These are phyloP conservation scores for Gliomastix tumulicola DNA, from an alignment of 2,329 filamentous ascomycete genomes.

Conservation along the genomic window DNA sequence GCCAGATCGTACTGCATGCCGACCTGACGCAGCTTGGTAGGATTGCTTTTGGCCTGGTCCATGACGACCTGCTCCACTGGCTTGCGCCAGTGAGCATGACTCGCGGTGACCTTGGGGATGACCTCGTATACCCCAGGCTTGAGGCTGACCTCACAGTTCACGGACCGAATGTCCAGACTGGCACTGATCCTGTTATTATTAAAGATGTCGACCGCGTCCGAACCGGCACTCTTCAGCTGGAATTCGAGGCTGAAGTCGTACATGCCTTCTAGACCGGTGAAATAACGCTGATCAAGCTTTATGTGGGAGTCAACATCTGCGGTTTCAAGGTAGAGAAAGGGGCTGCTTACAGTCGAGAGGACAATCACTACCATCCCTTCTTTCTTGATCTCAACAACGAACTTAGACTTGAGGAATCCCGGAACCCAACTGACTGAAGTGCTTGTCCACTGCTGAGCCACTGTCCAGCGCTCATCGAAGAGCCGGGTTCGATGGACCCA, in stretches of 20 bases:
- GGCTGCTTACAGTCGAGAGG: constrained; percentile 23
- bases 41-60: constrained; percentile 31
- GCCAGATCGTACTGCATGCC: constrained; percentile 56
- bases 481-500: constrained; percentile 37
- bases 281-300: constrained; percentile 38
- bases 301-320: constrained; percentile 3
- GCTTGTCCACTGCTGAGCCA: constrained; percentile 35
- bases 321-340: too few relatives aligned
- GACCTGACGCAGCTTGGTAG: constrained; percentile 57
- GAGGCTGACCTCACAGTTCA: constrained; percentile 62
- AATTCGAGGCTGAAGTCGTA: constrained; percentile 36
- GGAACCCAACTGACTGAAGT: constrained; percentile 35
- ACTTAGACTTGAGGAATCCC: constrained; percentile 36
- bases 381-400: constrained; percentile 31
- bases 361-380: constrained; percentile 34
- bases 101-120: constrained; percentile 60
- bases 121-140: constrained; percentile 63
- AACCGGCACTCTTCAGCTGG: constrained; percentile 23
- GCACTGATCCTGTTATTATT: too few relatives aligned
- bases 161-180: constrained; percentile 44
- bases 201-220: constrained; percentile 15
- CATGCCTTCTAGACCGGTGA: constrained; percentile 34
- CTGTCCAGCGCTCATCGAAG: constrained; percentile 37
- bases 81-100: constrained; percentile 28
- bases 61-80: constrained; percentile 55